Conservation (phyloP, 352 stramenopile genomes). For the Achlya hypogyna region DNA sequence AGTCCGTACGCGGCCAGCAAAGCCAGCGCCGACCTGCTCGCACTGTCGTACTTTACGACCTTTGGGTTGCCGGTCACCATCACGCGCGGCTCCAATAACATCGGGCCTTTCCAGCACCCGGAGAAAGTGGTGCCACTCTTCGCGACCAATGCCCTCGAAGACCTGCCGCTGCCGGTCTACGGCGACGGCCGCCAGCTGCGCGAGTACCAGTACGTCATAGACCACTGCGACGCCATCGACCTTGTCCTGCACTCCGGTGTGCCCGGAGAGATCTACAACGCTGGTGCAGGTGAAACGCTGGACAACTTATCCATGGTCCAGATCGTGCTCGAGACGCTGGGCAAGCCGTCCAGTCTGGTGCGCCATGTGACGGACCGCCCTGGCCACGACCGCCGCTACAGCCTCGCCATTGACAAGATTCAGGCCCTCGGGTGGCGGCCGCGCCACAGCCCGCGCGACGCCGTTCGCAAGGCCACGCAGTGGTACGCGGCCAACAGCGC, state of each 20-base stretch:
- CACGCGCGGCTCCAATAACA: constrained; percentile 98
- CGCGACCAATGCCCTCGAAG: constrained; percentile 34
- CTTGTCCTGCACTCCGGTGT: constrained; percentile 90
- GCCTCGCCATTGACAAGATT: neutral
- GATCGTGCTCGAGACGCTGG: neutral
- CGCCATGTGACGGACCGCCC: constrained; percentile 1
- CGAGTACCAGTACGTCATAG: constrained; percentile 96
- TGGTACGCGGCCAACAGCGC: constrained; percentile 1
- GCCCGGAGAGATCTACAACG: constrained; percentile 95
- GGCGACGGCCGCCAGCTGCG: constrained; percentile 92
- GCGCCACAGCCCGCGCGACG: neutral
- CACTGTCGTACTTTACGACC: constrained; percentile 89
- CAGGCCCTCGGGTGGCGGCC: neutral
- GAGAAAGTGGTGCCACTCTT: constrained; percentile 99
- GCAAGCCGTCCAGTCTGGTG: neutral
- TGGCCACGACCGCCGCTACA: constrained; percentile 7
- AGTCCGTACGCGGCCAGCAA: constrained; percentile 99
- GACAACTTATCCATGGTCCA: constrained; percentile 38
- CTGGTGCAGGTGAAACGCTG: constrained; percentile 85
- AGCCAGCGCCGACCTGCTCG: constrained; percentile 96
- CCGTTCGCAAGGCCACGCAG: neutral
- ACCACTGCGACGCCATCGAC: constrained; percentile 95
- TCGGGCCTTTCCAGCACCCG: constrained; percentile 97
- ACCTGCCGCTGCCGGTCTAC: constrained; percentile 58
- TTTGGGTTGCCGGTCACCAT: constrained; percentile 96